Base-by-base conservation (phyloP, 768 basidiomycete genomes). In the Solioccasus polychromus region DNA sequence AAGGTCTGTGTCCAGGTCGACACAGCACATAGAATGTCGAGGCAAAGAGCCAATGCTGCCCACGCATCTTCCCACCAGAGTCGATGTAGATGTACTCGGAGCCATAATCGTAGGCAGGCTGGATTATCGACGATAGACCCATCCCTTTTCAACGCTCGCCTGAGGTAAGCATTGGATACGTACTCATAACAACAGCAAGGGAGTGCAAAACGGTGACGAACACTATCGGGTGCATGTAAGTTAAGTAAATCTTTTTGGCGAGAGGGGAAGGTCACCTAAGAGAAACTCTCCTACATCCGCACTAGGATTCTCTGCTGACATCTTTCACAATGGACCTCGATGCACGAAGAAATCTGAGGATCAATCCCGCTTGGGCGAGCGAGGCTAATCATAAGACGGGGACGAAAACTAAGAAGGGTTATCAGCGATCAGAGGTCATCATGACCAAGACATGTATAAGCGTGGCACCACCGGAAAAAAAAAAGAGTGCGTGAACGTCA, bases 71-170 rank as follows among this genome's bases (percentile, higher is more conserved):
- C n/a, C n/a, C 53, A 52, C 53, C 50, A 53, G 28, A 48, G 32
- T 23, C 46, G 53, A 19, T 17, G 42, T 17, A 42, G 31, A 32
- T 37, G 42, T 11, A 39, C 24, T 23, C 52, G 50, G 15, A 42
- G 5, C 45, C 50, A 53, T 19, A 54, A 12, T 11, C 52, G 45
- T 23, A 41, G 9, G 26, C 39, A 35, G 3, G 50, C 50, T 51
- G 36, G 25, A 17, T 19, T 2, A 31, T 15, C 3, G 11, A 35
- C 15, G 17, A 32, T 19, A 20, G 9, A 7, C n/a, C 3, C 11
- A 14, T 44, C 37, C 15, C n/a, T n/a, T n/a, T n/a, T n/a, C n/a
- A n/a, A n/a, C n/a, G n/a, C n/a, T n/a, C n/a, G n/a, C n/a, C n/a
- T n/a, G n/a, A n/a, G n/a, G n/a, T n/a, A n/a, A n/a, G n/a, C n/a